Evolutionary conservation across 805 yeast species (phyloP).

Genomic region (Saccharomyces paradoxus): DNA sequence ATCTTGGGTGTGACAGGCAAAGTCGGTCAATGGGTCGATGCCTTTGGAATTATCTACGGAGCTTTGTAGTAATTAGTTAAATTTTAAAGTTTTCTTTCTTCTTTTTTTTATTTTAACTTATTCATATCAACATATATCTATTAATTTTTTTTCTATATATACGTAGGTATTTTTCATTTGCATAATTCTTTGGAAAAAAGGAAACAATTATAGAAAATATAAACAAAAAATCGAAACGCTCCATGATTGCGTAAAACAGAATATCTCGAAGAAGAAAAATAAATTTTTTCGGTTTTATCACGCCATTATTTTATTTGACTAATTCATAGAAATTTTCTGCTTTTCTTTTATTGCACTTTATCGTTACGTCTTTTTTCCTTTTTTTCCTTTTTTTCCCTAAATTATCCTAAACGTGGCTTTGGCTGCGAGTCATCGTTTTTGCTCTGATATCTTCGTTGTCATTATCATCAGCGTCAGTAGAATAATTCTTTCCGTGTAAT

Average conservation of each 20-base stretch:
- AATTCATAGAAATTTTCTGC: background rate
- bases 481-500: background rate
- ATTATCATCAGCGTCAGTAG: background rate
- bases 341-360: background rate
- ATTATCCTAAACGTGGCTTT: slow-evolving; percentile 4
- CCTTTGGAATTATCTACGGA: slow-evolving; percentile 60
- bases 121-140: background rate
- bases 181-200: background rate
- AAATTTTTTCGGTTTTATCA: background rate
- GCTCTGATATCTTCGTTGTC: slow-evolving; percentile 1
- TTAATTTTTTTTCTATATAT: background rate
- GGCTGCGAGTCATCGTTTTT: slow-evolving; percentile 8
- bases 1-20: slow-evolving; percentile 70
- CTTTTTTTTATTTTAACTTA: background rate
- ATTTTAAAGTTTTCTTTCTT: background rate
- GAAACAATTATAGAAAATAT: background rate
- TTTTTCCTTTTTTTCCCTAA: background rate
- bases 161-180: background rate
- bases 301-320: background rate
- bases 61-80: background rate
- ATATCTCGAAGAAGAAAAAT: background rate
- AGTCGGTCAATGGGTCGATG: slow-evolving; percentile 62
- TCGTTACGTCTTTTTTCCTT: no score
- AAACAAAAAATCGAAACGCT: background rate
- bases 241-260: background rate